These are phyloP conservation scores for Zasmidium angulare DNA, from an alignment of 2,329 filamentous ascomycete species.

Conservation along the genomic window DNA sequence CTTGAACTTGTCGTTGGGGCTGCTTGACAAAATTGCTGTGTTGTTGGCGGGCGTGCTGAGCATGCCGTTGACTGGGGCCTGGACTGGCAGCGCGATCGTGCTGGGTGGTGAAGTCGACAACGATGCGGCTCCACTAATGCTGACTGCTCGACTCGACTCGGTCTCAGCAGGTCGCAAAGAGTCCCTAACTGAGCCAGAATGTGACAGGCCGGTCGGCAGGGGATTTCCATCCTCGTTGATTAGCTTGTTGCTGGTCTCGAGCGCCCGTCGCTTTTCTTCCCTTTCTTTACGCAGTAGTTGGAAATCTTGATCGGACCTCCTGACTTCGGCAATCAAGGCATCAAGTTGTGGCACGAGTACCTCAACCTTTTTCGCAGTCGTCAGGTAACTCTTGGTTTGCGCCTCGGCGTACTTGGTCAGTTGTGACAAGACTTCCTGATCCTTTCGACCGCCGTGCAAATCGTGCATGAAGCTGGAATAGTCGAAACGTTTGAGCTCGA, in stretches of 20 bases:
- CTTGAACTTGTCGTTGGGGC: conserved; percentile 67
- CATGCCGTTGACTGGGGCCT: conserved; percentile 24
- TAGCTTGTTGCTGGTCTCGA: conserved; percentile 79
- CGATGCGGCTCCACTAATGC: conserved; percentile 18
- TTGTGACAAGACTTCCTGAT: conserved; percentile 93
- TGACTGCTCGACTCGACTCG: conserved; percentile 24
- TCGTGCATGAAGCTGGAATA: conserved; percentile 99
- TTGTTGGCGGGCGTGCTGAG: conserved; percentile 22
- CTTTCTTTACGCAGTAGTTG: conserved; percentile 92
- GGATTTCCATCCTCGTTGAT: conserved; percentile 32
- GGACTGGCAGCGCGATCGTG: conserved; percentile 20
- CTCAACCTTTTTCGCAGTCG: conserved; percentile 83
- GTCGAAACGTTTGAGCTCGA: conserved; percentile 96
- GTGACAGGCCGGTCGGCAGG: conserved; percentile 27
- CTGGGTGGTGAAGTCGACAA: conserved; percentile 33
- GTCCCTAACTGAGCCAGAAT: conserved; percentile 29
- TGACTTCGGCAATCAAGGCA: conserved; percentile 83
- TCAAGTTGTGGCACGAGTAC: conserved; percentile 84
- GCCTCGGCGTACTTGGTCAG: conserved; percentile 91
- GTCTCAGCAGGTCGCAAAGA: conserved; percentile 25
- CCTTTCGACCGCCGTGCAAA: conserved; percentile 96
- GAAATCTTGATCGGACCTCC: conserved; percentile 92
- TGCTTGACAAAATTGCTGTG: conserved; percentile 18
- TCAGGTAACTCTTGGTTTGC: conserved; percentile 79
- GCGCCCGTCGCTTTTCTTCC: conserved; percentile 84